Base-by-base conservation (phyloP, 1,284 basidiomycete species). In the Pyrrhoderma lamaoense region DNA sequence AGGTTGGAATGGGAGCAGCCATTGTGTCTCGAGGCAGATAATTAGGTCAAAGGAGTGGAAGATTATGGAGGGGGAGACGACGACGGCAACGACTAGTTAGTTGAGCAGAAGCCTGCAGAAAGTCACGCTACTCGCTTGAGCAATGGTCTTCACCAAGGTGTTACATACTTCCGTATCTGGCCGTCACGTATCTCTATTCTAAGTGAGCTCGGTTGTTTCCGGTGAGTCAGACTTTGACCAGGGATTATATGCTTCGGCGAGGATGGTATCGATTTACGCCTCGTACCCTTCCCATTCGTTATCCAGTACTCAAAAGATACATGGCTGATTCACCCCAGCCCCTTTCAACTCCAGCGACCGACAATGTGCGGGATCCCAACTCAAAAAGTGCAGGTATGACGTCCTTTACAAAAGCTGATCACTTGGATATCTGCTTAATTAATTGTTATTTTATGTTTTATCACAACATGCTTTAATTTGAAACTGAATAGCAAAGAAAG, bases 401-500 rank as follows among this genome's bases (percentile, higher is more conserved):
- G 27, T 44, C 14, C 31, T 13, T 16, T 21, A n/a, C n/a, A n/a
- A 42, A 11, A 16, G 18, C 8, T 18, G 42, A 25, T 27, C 27
- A 5, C 23, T 11, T 44, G 22, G 42, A 3, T 9, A 1, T 7
- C n/a, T 25, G 19, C n/a, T 35, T 46, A 16, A 9, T 27, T 31
- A 3, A 3, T 25, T 14, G 25, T 8, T 13, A 27, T 25, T 34
- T 42, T 25, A 42, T 11, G 3, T 16, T 3, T 3, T 8, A n/a
- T 23, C 18, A 9, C 8, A 16, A 23, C 11, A 47, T 47, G 27
- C 38, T n/a, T 19, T 25, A 7, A 35, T 38, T 23, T 40, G 18
- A 45, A 36, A 19, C 37, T 45, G 40, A 18, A n/a, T 25, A 78
- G 79, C 75, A 1, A 88, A 86, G 68, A 93, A 91, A 65, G 87